These are phyloP conservation scores for Candida stauntonica DNA, from an alignment of 805 yeast species.

Conservation along the genomic window DNA sequence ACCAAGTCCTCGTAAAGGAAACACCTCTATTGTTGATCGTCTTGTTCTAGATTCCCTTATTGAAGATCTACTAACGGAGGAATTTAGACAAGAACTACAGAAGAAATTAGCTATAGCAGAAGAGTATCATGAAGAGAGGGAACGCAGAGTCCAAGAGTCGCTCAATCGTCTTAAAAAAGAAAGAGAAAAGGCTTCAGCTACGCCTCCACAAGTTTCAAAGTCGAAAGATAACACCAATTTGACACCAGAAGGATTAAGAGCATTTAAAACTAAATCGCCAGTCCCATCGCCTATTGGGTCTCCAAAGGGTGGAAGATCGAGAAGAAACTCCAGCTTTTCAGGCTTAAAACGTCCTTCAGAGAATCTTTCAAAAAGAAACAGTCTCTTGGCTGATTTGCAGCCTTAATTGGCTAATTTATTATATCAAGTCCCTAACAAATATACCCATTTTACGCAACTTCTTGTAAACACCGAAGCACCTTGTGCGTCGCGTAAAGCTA, in stretches of 20 bases:
- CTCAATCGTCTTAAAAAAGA: slow-evolving; percentile 8
- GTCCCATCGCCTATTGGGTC: slow-evolving; percentile 18
- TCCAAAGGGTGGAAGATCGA: slow-evolving; percentile 16
- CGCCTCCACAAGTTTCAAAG: slow-evolving; percentile 5
- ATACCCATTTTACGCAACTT: neutral
- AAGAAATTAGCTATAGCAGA: slow-evolving; percentile 18
- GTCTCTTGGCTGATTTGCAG: slow-evolving; percentile 5
- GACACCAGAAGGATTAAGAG: slow-evolving; percentile 19
- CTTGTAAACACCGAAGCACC: no score
- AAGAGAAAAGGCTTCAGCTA: slow-evolving; percentile 8
- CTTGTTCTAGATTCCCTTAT: slow-evolving; percentile 8
- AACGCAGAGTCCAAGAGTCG: slow-evolving; percentile 19
- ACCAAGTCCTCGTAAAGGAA: slow-evolving; percentile 18
- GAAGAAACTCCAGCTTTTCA: slow-evolving; percentile 13
- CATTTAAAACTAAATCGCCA: slow-evolving; percentile 25
- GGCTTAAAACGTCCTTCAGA: slow-evolving; percentile 20
- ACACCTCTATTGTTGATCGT: slow-evolving; percentile 12
- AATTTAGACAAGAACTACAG: slow-evolving; percentile 10
- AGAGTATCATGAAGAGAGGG: slow-evolving; percentile 11
- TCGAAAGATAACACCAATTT: slow-evolving; percentile 3
- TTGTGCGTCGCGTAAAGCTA: neutral
- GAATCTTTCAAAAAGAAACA: slow-evolving; percentile 18
- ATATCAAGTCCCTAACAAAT: neutral
- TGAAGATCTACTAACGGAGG: slow-evolving; percentile 13
- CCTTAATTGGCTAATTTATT: neutral